phyloP scores from a whole-genome alignment of 306 rosid species.

The Canavalia gladiata region DNA sequence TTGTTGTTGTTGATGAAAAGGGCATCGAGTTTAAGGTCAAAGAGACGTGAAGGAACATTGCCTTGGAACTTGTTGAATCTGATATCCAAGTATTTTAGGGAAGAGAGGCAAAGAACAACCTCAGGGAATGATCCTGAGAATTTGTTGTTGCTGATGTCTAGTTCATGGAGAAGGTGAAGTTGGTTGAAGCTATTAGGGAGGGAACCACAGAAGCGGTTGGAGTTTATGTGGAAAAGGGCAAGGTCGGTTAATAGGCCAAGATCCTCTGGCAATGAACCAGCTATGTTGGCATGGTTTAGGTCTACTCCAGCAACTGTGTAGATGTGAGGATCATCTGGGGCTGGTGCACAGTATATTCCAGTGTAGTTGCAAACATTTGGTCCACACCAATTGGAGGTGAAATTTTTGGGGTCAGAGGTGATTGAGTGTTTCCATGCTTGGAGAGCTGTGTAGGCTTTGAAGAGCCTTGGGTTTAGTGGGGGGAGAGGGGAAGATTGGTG shows the following conservation, averaged over 20 bases:
- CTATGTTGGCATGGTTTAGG: conserved; percentile 74
- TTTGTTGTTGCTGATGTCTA: conserved; percentile 80
- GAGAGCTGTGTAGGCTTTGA: conserved; percentile 77
- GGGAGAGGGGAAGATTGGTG: conserved; percentile 57
- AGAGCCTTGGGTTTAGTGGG: conserved; percentile 67
- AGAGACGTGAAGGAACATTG: conserved; percentile 62
- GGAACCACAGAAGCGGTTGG: conserved; percentile 77
- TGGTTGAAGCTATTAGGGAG: conserved; percentile 57
- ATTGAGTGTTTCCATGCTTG: conserved; percentile 85
- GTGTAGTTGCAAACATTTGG: conserved; percentile 83
- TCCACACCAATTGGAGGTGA: conserved; percentile 82
- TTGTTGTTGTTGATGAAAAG: conserved; percentile 80
- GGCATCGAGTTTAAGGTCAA: conserved; percentile 77
- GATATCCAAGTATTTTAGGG: conserved; percentile 70
- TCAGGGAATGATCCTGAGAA: conserved; percentile 77
- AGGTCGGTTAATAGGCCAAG: conserved; percentile 80
- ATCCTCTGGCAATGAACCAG: conserved; percentile 76
- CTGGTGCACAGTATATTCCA: conserved; percentile 81
- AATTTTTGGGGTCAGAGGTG: conserved; percentile 71
- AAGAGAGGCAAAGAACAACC: conserved; percentile 55
- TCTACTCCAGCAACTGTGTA: conserved; percentile 89
- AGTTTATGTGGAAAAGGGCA: conserved; percentile 80
- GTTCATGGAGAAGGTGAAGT: conserved; percentile 68
- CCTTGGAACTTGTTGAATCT: conserved; percentile 76
- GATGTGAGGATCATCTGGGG: conserved; percentile 67